phyloP scores from a whole-genome alignment of 768 basidiomycete genomes.

The Boletales sp. region DNA sequence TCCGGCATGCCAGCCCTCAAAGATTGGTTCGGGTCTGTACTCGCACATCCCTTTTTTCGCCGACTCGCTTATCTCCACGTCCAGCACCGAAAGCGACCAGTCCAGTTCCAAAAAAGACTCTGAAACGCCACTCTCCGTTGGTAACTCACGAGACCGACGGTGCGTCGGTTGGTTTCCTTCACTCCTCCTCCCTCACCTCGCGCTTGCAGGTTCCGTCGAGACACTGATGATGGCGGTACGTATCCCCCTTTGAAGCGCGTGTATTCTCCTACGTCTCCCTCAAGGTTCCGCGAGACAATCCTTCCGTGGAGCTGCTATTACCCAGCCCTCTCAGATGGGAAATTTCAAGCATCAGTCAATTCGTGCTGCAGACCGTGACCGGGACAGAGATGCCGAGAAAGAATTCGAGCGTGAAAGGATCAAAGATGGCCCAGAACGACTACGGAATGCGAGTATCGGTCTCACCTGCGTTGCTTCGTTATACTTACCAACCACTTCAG shows the following conservation, averaged over 20 bases:
- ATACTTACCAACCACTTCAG: constrained; percentile 35
- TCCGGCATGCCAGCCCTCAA: constrained; percentile 76
- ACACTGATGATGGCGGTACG: constrained; percentile 71
- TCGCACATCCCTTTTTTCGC: constrained; percentile 5
- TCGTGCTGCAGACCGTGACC: constrained; percentile 60
- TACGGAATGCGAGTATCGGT: constrained; percentile 56
- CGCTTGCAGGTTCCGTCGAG: constrained; percentile 62
- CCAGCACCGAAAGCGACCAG: constrained; percentile 46
- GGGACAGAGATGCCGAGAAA: constrained; percentile 43
- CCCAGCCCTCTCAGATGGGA: constrained; percentile 90
- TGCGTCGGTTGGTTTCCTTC: constrained; percentile 26
- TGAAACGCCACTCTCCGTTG: constrained; percentile 50
- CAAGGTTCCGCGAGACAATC: constrained; percentile 58
- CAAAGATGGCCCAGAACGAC: constrained; percentile 73
- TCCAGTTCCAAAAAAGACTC: constrained; percentile 54
- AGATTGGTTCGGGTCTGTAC: constrained; percentile 83
- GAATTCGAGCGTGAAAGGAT: constrained; percentile 59
- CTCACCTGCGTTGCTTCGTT: not conserved
- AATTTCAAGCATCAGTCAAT: constrained; percentile 88
- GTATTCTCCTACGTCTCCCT: constrained; percentile 15
- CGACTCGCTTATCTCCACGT: constrained; percentile 18
- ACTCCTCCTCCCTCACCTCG: constrained; percentile 5
- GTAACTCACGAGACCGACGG: constrained; percentile 66
- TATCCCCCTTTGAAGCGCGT: constrained; percentile 5
- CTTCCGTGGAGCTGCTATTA: constrained; percentile 59